Conservation (phyloP, 331 rosid genomes). For the Erythrophleum ivorense region DNA sequence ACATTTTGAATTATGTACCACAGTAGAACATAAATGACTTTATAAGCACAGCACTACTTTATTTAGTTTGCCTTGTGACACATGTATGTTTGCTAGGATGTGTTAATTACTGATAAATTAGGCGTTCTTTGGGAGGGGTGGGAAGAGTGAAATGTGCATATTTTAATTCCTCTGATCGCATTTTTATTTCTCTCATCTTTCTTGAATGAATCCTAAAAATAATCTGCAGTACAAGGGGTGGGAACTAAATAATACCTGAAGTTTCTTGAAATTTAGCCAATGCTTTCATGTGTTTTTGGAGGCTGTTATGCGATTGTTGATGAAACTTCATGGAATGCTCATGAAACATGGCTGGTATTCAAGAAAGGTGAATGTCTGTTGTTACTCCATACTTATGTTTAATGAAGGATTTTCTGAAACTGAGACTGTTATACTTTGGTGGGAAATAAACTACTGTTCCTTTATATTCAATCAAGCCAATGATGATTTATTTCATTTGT, state of each 20-base stretch:
- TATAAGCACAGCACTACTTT: not conserved
- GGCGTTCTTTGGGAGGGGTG: not conserved
- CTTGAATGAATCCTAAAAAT: not conserved
- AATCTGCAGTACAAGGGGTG: not conserved
- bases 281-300: not conserved
- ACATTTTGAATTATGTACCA: not conserved
- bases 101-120: not conserved
- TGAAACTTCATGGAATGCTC: not conserved
- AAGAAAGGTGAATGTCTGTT: not conserved
- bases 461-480: constrained; percentile 2
- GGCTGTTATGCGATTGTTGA: not conserved
- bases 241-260: not conserved
- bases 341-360: not conserved
- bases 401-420: not conserved
- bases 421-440: not conserved
- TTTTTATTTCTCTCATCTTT: not conserved
- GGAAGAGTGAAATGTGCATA: not conserved
- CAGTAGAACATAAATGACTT: not conserved
- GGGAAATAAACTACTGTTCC: not conserved
- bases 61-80: not conserved
- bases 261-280: not conserved
- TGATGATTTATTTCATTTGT: not conserved
- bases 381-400: not conserved
- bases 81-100: not conserved
- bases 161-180: not conserved